Percentiles rank a stretch among this genome's conserved stretches.
Conservation (phyloP, 768 basidiomycete genomes). For the Suillus tomentosus region DNA sequence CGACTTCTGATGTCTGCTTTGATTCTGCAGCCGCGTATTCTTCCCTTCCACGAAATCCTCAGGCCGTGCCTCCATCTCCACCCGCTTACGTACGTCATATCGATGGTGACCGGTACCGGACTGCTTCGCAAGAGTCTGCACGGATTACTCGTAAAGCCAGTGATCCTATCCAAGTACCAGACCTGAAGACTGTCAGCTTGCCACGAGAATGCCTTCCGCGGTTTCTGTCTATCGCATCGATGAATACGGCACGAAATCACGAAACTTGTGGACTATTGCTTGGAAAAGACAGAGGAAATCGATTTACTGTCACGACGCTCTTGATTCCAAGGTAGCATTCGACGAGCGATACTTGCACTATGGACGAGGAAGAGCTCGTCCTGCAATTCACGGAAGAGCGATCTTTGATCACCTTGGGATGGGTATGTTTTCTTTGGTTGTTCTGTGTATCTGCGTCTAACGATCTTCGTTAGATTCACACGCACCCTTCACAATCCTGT, state of each 20-base stretch:
- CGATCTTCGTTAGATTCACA: too few relatives aligned
- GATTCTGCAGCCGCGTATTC: conserved; percentile 18
- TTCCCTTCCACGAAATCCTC: conserved; percentile 27
- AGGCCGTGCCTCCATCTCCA: conserved; percentile 24
- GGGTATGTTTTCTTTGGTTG: too few relatives aligned
- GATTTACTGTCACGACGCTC: conserved; percentile 73
- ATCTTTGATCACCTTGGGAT: too few relatives aligned
- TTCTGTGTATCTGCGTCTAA: too few relatives aligned
- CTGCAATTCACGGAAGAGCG: too few relatives aligned
- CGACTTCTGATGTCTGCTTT: conserved; percentile 4
- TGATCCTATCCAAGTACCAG: conserved; percentile 37
- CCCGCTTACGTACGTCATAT: conserved; percentile 25
- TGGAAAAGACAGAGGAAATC: conserved; percentile 62
- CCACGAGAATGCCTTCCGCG: conserved; percentile 73
- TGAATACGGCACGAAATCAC: conserved; percentile 74
- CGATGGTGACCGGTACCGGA: conserved; percentile 32
- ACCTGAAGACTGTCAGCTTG: conserved; percentile 64
- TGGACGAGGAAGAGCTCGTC: too few relatives aligned
- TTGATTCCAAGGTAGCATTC: conserved; percentile 86
- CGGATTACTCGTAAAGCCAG: conserved; percentile 34
- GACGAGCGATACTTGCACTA: conserved; percentile 87
- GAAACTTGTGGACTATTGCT: conserved; percentile 89
- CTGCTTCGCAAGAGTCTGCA: conserved; percentile 37
- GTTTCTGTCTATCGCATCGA: conserved; percentile 75
- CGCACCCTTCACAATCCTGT: too few relatives aligned